Evolutionary conservation across 306 rosid species (phyloP).

Genomic region (Oxytropis ochrocephala): DNA sequence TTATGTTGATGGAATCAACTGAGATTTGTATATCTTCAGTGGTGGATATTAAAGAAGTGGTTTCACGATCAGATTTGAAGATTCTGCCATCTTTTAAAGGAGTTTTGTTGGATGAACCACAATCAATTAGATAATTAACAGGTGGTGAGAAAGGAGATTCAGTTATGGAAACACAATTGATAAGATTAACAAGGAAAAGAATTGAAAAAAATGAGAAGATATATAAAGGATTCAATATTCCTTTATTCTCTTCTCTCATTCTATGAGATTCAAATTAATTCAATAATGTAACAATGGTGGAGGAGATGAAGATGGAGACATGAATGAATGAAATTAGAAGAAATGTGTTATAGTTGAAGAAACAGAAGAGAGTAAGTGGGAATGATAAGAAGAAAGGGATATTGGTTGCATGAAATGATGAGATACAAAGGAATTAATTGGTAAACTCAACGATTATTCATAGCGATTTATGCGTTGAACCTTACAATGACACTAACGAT

Average conservation of each 20-base stretch:
- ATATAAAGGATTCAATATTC: conserved; percentile 15
- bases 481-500: background rate
- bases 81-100: conserved; percentile 48
- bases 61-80: conserved; percentile 68
- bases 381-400: conserved; percentile 32
- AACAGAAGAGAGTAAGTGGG: conserved; percentile 20
- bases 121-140: conserved; percentile 64
- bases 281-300: background rate
- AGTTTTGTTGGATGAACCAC: conserved; percentile 49
- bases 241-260: conserved; percentile 31
- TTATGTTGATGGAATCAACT: conserved; percentile 27
- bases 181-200: background rate
- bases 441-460: conserved; percentile 20
- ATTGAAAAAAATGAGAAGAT: conserved; percentile 14
- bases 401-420: conserved; percentile 22
- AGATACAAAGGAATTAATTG: conserved; percentile 31
- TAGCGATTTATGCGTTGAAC: conserved; percentile 43
- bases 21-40: conserved; percentile 44
- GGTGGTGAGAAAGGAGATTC: conserved; percentile 30
- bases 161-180: conserved; percentile 9
- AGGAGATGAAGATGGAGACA: background rate
- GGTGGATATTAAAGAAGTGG: conserved; percentile 53
- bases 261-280: background rate
- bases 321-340: background rate
- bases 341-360: conserved; percentile 8